Conservation (phyloP, 1,284 basidiomycete species). For the Ganoderma boninense region DNA sequence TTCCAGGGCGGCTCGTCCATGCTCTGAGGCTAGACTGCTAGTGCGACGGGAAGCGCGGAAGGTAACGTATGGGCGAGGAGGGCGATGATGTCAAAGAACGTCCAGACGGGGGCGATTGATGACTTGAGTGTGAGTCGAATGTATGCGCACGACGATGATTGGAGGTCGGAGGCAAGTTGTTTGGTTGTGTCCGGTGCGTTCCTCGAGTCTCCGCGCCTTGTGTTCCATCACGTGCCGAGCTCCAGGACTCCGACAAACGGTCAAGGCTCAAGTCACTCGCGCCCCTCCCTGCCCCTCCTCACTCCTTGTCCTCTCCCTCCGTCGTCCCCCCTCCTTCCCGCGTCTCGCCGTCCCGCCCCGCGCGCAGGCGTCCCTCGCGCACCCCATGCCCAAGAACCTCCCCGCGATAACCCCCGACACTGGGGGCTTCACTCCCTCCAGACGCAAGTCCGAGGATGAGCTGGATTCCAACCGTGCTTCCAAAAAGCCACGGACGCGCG, state of each 20-base stretch:
- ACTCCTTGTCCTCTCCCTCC: conserved; percentile 13
- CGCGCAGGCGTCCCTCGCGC: neutral
- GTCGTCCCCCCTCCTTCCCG: neutral
- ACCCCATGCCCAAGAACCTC: conserved; percentile 39
- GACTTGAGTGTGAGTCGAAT: neutral
- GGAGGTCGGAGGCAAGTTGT: conserved; percentile 10
- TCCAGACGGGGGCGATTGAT: conserved; percentile 3
- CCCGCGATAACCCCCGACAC: conserved; percentile 29
- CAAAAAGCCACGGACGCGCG: conserved; percentile 79
- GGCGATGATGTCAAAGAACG: conserved; percentile 1
- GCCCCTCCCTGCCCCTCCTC: conserved; percentile 6
- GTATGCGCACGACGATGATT: conserved; percentile 7
- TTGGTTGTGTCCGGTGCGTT: neutral
- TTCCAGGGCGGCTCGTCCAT: conserved; percentile 60
- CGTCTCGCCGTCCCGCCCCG: neutral
- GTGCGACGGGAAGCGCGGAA: conserved; percentile 6
- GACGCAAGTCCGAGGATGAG: conserved; percentile 74
- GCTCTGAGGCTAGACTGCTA: neutral
- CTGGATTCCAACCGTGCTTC: conserved; percentile 48
- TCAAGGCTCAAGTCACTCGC: conserved; percentile 4
- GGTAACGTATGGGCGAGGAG: conserved; percentile 4
- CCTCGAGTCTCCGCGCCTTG: conserved; percentile 3
- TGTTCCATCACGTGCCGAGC: conserved; percentile 12
- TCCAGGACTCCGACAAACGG: neutral
- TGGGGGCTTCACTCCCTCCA: conserved; percentile 36